These are phyloP conservation scores for Cladophialophora chaetospira DNA, from an alignment of 2,329 filamentous ascomycete genomes.

Conservation along the genomic window DNA sequence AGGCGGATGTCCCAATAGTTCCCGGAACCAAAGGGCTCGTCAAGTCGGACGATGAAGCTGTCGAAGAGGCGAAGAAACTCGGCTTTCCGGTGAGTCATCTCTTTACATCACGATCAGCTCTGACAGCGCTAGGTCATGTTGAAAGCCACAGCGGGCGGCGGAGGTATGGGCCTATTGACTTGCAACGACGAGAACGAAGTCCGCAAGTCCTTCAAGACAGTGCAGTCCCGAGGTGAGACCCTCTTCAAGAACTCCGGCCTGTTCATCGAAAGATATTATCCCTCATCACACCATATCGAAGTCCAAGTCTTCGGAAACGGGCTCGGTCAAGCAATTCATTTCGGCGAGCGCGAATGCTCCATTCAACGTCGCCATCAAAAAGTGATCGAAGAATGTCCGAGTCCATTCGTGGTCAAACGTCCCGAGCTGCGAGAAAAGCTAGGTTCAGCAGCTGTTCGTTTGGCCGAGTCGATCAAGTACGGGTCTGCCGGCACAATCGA, in stretches of 20 bases:
- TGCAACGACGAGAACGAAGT: conserved; percentile 71
- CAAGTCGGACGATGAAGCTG: conserved; percentile 50
- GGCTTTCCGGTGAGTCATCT: conserved; percentile 51
- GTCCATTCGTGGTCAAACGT: conserved; percentile 61
- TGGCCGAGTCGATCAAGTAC: conserved; percentile 62
- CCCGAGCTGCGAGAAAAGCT: conserved; percentile 65
- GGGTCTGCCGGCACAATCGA: conserved; percentile 89
- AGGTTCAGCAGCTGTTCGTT: conserved; percentile 68
- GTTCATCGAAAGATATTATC: conserved; percentile 81
- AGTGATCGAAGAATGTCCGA: conserved; percentile 85
- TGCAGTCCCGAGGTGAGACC: conserved; percentile 72
- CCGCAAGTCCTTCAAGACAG: conserved; percentile 67
- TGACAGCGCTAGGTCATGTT: conserved; percentile 57
- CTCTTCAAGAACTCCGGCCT: conserved; percentile 84
- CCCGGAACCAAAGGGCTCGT: conserved; percentile 56
- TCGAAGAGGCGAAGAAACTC: conserved; percentile 46
- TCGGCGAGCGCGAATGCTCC: conserved; percentile 86
- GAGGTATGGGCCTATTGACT: conserved; percentile 82
- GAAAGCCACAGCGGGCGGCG: conserved; percentile 79
- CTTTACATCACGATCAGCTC: neutral
- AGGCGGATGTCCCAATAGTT: conserved; percentile 57
- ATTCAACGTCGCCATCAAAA: conserved; percentile 88
- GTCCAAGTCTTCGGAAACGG: conserved; percentile 88
- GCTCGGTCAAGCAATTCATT: conserved; percentile 74
- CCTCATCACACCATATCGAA: conserved; percentile 79